Evolutionary conservation across 2,329 filamentous ascomycete genomes (phyloP).

Genomic region (Juglanconis juglandina): DNA sequence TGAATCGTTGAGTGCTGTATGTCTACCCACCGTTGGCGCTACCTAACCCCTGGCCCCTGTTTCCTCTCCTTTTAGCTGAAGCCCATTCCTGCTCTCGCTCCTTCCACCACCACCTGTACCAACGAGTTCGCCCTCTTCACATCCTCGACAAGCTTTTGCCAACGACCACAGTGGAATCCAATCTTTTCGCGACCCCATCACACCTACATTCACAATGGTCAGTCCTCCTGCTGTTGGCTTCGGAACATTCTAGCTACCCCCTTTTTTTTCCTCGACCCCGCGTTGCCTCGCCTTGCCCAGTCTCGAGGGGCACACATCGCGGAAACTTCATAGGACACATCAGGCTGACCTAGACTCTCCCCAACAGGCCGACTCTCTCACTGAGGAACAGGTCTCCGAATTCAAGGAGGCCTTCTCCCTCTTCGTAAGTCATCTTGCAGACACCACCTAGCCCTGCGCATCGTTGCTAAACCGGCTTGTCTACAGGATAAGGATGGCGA

Average conservation of each 20-base stretch:
- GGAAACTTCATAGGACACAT: constrained; percentile 1
- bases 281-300: constrained; percentile 1
- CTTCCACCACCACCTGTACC: constrained; percentile 9
- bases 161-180: constrained; percentile 5
- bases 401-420: constrained; percentile 99
- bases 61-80: constrained; percentile 18
- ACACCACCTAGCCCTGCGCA: constrained; percentile 17
- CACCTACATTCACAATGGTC: constrained; percentile 15
- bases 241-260: not conserved
- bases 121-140: constrained; percentile 5
- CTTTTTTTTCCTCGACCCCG: constrained; percentile 10
- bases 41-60: not conserved
- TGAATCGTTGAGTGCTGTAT: not conserved
- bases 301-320: constrained; percentile 15
- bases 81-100: constrained; percentile 10
- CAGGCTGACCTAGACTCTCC: constrained; percentile 20
- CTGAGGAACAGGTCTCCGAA: constrained; percentile 99
- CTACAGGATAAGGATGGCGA: constrained; percentile 85
- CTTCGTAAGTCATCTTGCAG: constrained; percentile 68
- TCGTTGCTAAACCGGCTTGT: not conserved
- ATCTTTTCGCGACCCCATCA: not conserved
- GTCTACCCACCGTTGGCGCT: constrained; percentile 1
- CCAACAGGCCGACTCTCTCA: constrained; percentile 87
- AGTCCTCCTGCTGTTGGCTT: not conserved
- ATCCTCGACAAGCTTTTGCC: constrained; percentile 6